Evolutionary conservation across 2,329 filamentous ascomycete genomes (phyloP).

Genomic region (Colletotrichum neosansevieriae): DNA sequence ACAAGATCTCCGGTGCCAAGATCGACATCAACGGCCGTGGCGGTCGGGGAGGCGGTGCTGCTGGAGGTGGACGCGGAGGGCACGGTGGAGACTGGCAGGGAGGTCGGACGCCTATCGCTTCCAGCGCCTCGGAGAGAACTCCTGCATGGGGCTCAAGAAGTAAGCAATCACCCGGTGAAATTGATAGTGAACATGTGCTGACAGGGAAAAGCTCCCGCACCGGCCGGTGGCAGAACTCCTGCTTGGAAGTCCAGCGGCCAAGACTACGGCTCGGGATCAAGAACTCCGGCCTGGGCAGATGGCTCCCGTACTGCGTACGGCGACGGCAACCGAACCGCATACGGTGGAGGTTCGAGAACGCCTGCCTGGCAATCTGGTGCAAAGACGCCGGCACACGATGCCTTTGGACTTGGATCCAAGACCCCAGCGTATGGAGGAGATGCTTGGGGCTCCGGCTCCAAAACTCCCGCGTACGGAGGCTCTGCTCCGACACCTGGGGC

Average conservation of each 20-base stretch:
- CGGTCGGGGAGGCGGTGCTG: constrained; percentile 54
- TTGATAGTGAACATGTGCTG: constrained; percentile 41
- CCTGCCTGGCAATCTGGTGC: constrained; percentile 84
- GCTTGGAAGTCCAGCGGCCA: constrained; percentile 66
- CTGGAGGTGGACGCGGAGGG: constrained; percentile 58
- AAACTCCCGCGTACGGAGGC: constrained; percentile 80
- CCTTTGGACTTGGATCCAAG: constrained; percentile 76
- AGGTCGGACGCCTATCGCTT: constrained; percentile 76
- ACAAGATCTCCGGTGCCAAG: constrained; percentile 82
- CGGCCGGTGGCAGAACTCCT: constrained; percentile 69
- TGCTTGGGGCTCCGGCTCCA: constrained; percentile 75
- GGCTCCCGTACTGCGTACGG: constrained; percentile 77
- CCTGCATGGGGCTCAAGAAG: constrained; percentile 80
- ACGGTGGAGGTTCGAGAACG: constrained; percentile 79
- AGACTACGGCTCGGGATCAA: constrained; percentile 63
- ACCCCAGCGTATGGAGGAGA: constrained; percentile 73
- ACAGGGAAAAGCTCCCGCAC: constrained; percentile 62
- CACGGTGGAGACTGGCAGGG: constrained; percentile 68
- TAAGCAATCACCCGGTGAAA: constrained; percentile 57
- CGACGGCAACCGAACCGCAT: constrained; percentile 80
- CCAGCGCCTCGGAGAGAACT: constrained; percentile 73
- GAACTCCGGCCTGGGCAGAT: constrained; percentile 79
- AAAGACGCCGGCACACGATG: constrained; percentile 75
- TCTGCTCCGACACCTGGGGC: constrained; percentile 70
- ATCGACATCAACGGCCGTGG: constrained; percentile 75